A percentile compares a stretch with the other conserved stretches of the same genome.
Conservation (phyloP, 371 early-diverging fungal species). For the Globomyces sp. region DNA sequence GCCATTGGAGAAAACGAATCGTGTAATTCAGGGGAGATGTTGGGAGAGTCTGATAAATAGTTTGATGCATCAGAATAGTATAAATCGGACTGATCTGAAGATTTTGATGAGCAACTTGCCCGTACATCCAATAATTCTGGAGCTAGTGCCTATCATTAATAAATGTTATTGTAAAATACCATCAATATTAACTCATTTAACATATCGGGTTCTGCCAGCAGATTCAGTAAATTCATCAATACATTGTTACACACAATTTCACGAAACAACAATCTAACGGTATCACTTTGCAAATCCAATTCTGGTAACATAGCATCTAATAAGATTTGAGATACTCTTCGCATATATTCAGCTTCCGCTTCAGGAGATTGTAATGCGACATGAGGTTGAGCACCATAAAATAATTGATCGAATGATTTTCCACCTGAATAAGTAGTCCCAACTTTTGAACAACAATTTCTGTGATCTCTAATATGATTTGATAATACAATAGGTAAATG, state of each 20-base stretch:
- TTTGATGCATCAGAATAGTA: no score
- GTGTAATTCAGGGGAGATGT: background rate
- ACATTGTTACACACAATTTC: constrained; percentile 28
- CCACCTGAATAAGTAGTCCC: constrained; percentile 37
- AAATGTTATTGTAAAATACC: constrained; percentile 6
- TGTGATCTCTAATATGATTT: constrained; percentile 27
- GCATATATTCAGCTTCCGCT: constrained; percentile 32
- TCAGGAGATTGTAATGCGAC: constrained; percentile 23
- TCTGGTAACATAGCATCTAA: constrained; percentile 23
- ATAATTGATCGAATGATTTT: constrained; percentile 29
- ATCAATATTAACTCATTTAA: constrained; percentile 26
- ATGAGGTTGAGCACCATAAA: constrained; percentile 36
- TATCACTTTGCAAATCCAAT: constrained; percentile 26
- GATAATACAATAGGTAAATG: constrained; percentile 30
- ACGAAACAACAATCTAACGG: constrained; percentile 20
- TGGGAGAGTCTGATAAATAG: no score
- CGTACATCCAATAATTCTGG: background rate
- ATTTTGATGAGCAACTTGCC: background rate
- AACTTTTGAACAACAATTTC: constrained; percentile 24
- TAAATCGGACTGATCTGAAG: background rate
- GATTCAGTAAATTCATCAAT: constrained; percentile 14
- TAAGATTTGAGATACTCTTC: constrained; percentile 27
- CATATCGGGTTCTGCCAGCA: constrained; percentile 28
- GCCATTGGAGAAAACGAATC: background rate
- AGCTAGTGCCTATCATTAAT: background rate